Conservation (phyloP, 345 rosid genomes). For the Leavenworthia alabamica region DNA sequence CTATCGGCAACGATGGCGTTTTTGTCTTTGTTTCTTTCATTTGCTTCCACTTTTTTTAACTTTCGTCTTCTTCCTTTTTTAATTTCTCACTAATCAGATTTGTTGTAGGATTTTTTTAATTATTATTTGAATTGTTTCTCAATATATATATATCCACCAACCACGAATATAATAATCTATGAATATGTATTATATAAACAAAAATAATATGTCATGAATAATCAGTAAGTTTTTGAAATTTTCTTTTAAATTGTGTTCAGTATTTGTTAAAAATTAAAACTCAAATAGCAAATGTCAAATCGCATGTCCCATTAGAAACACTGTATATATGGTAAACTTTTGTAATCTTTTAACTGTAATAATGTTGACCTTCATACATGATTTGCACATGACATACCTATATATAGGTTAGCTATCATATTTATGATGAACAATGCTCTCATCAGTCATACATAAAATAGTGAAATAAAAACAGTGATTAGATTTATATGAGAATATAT, state of each 20-base stretch:
- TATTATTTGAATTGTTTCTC: not conserved
- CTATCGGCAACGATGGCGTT: constrained; percentile 66
- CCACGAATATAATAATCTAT: not conserved
- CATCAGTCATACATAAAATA: not conserved
- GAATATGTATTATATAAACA: too few species aligned
- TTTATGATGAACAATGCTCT: not conserved
- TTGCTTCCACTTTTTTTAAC: constrained; percentile 53
- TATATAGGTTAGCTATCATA: too few species aligned
- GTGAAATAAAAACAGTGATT: not conserved
- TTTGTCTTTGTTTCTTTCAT: constrained; percentile 53
- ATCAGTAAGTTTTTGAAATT: not conserved
- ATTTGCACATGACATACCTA: too few species aligned
- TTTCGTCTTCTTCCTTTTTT: constrained; percentile 52
- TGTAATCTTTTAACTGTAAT: not conserved
- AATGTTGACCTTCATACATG: constrained; percentile 7
- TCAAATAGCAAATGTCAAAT: constrained; percentile 12
- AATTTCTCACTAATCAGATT: not conserved
- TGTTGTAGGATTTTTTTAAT: not conserved
- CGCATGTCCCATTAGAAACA: not conserved
- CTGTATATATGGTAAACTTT: not conserved
- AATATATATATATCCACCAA: not conserved
- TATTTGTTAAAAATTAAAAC: not conserved
- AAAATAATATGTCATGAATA: not conserved
- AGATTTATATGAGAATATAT: not conserved
- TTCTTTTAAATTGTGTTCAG: not conserved